Base-by-base conservation (phyloP, 176 grass and related monocot genomes). In the Themeda triandra region DNA sequence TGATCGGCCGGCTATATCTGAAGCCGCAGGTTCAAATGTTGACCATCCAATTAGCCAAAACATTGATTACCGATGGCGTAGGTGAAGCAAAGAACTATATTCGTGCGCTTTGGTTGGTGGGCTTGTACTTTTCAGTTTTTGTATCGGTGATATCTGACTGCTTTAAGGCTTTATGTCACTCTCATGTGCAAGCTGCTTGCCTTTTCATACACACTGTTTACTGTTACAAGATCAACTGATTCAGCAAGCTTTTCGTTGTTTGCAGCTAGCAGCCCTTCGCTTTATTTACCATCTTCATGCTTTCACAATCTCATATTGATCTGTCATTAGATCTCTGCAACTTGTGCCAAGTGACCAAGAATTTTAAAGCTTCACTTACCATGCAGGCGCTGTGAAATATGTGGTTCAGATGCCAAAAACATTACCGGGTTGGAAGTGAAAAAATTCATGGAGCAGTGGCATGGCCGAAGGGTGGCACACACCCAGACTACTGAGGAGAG, bases 381-480 rank as follows among this genome's bases (percentile, higher is more conserved):
- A 24, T 27, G 48, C 81, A 93, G 88, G 88, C 63, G 51, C 48
- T 91, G 91, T 83, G 94, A 96, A 85, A 91, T 96, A 66, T 96
- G 91, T 82, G 88, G 86, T 69, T 82, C 83, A 45, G 53, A 87
- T 87, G 93, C 83, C 48, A 90, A 88, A 82, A 96, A 93, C 63
- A 87, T 96, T 73, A 87, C 73, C 23, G 88, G 88, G n/a, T n/a
- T 87, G 31, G 84, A 84, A 79, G 89, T 82, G 71, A 78, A 42
- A 86, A 88, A 46, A 73, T 91, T 92, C 65, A 89, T 89, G 84
- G 88, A 93, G 79, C 66, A 91, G 70, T 93, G 91, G 88, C 92
- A 91, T 68, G 94, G 85, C 49, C 85, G 23, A 72, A 84, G 86
- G 67, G 56, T 82, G 56, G 58, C 65, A 45, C 37, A 71, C 19